phyloP scores from a whole-genome alignment of 176 grass and related monocot species.

The Typha latifolia region DNA sequence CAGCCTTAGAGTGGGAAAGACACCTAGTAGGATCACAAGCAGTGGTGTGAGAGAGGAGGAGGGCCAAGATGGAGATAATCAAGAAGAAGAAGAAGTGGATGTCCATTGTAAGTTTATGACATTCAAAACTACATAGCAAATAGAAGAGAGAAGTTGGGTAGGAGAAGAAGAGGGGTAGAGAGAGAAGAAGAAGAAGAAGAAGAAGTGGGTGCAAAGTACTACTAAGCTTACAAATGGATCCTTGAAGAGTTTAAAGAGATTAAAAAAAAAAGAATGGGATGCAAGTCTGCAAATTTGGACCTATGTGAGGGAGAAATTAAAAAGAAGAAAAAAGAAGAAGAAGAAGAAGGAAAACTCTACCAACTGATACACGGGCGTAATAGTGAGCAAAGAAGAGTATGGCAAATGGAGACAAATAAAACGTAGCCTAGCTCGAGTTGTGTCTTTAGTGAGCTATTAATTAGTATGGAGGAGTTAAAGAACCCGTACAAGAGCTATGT shows the following conservation, averaged over 20 bases:
- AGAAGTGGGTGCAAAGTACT: background rate
- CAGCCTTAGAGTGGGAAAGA: conserved; percentile 29
- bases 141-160: background rate
- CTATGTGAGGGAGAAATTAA: background rate
- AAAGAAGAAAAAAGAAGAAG: background rate
- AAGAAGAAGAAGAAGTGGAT: conserved; percentile 5
- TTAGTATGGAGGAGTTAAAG: too few relatives aligned
- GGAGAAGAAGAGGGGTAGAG: background rate
- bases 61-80: background rate
- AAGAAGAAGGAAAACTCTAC: conserved; percentile 1
- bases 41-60: background rate
- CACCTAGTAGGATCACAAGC: conserved; percentile 38
- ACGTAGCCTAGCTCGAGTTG: too few relatives aligned
- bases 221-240: too few relatives aligned
- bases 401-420: too few relatives aligned
- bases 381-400: too few relatives aligned
- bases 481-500: too few relatives aligned
- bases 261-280: too few relatives aligned
- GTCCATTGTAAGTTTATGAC: background rate
- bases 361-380: too few relatives aligned
- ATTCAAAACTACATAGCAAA: background rate
- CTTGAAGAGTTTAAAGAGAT: too few relatives aligned
- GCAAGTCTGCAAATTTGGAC: too few relatives aligned
- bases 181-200: background rate
- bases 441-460: too few relatives aligned